Percentiles rank a stretch among this genome's conserved stretches.
Conservation (phyloP, 2,329 filamentous ascomycete species). For the Diplodia corticola region DNA sequence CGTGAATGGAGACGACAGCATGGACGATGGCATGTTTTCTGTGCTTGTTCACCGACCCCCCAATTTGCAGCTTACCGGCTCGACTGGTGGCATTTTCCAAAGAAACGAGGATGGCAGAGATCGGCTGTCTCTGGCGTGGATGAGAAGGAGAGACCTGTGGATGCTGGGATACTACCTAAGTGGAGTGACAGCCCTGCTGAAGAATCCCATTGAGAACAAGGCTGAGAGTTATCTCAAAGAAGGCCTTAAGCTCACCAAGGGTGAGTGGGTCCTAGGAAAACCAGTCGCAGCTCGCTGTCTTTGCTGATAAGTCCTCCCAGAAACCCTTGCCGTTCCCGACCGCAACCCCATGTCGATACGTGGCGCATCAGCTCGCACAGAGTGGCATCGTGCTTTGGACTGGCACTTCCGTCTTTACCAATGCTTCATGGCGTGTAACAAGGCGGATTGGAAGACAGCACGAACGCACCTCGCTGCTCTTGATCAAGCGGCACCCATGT, state of each 20-base stretch:
- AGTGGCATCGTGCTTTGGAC: conserved; percentile 66
- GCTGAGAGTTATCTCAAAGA: conserved; percentile 59
- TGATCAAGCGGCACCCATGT: conserved; percentile 39
- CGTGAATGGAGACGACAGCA: conserved; percentile 41
- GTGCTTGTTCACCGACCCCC: conserved; percentile 42
- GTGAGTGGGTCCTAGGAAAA: background rate
- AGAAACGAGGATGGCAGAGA: conserved; percentile 40
- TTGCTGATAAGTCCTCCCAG: conserved; percentile 6
- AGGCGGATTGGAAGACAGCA: conserved; percentile 69
- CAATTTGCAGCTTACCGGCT: conserved; percentile 37
- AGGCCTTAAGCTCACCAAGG: conserved; percentile 47
- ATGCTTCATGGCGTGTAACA: conserved; percentile 67
- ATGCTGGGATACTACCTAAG: conserved; percentile 60
- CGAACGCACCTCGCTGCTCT: conserved; percentile 58
- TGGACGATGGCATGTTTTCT: conserved; percentile 41
- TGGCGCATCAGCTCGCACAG: conserved; percentile 43
- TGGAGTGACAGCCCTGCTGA: conserved; percentile 56
- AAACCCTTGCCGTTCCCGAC: conserved; percentile 25
- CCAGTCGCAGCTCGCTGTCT: too few species aligned
- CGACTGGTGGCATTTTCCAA: conserved; percentile 48
- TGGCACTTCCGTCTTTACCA: conserved; percentile 72
- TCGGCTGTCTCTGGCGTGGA: conserved; percentile 59
- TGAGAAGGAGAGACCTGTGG: conserved; percentile 61
- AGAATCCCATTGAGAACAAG: conserved; percentile 57
- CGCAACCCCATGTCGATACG: conserved; percentile 30